Percentiles rank a stretch among this genome's conserved stretches.
Evolutionary conservation across 208 protist species (phyloP).

Genomic region (Entamoeba invadens): DNA sequence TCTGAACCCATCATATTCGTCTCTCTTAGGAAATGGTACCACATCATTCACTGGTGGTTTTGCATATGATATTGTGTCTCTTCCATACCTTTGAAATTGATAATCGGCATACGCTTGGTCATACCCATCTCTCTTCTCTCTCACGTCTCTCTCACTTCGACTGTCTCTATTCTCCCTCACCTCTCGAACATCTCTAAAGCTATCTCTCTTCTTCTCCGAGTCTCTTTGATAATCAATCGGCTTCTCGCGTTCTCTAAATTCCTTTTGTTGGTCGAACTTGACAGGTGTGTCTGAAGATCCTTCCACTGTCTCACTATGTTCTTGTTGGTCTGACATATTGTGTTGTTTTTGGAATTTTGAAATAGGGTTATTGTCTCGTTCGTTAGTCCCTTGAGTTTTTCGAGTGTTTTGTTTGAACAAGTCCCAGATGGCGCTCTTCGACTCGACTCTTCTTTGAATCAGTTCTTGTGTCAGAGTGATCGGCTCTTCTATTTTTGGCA

Average conservation of each 20-base stretch:
- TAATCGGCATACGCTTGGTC: not conserved
- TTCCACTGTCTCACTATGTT: not conserved
- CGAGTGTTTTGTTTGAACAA: not conserved
- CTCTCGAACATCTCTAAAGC: not conserved
- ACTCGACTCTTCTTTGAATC: not conserved
- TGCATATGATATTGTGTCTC: not conserved
- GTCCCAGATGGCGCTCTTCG: not conserved
- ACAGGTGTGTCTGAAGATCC: not conserved
- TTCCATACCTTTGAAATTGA: not conserved
- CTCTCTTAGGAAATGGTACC: not conserved
- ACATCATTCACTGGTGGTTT: not conserved
- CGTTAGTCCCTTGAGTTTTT: not conserved
- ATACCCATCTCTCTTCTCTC: not conserved
- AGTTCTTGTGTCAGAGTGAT: not conserved
- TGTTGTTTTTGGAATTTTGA: not conserved
- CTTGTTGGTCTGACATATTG: not conserved
- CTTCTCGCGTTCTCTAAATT: not conserved
- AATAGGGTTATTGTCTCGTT: not conserved
- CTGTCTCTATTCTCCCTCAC: not conserved
- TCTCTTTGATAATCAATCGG: not conserved
- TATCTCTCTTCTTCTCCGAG: not conserved
- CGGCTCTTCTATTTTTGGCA: not conserved
- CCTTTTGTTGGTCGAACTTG: not conserved
- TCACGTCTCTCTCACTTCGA: not conserved
- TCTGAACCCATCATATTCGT: not conserved